A percentile compares a stretch with the other conserved stretches of the same genome.
Evolutionary conservation across 1,139 yeast genomes (phyloP).

Genomic region (Magnusiomyces starmeri): DNA sequence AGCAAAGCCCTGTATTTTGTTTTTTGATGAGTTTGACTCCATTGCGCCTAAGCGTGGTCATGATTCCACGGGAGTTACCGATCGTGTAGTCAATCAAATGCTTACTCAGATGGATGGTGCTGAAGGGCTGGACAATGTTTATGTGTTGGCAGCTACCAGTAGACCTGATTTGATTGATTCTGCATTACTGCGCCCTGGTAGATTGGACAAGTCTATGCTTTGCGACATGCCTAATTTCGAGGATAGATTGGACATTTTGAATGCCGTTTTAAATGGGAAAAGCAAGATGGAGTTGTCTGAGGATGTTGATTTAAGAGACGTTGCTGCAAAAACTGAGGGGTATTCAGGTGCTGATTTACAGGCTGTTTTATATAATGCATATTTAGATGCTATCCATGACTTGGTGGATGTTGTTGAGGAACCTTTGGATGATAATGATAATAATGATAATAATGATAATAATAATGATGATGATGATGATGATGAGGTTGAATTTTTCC

Average conservation of each 20-base stretch:
- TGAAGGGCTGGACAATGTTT: constrained; percentile 94
- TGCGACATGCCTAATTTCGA: constrained; percentile 76
- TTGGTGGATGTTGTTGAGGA: constrained; percentile 40
- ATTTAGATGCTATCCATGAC: constrained; percentile 82
- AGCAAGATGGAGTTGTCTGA: constrained; percentile 32
- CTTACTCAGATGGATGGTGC: constrained; percentile 99
- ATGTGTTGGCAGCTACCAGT: constrained; percentile 92
- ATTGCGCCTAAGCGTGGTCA: constrained; percentile 98
- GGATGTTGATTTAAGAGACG: constrained; percentile 42
- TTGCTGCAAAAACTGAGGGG: constrained; percentile 62
- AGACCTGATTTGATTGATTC: constrained; percentile 94
- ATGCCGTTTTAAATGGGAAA: constrained; percentile 43
- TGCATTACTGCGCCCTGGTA: constrained; percentile 89
- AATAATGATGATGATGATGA: constrained; percentile 23
- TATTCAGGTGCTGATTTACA: constrained; percentile 95
- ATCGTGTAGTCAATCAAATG: constrained; percentile 93
- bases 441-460: constrained; percentile 28
- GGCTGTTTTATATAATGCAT: constrained; percentile 87
- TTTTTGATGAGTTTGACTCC: constrained; percentile 94
- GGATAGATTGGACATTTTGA: constrained; percentile 69
- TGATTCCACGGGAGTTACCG: constrained; percentile 96
- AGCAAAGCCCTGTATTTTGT: constrained; percentile 87
- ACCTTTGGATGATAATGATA: constrained; percentile 12
- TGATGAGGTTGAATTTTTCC: constrained; percentile 33
- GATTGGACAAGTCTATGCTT: constrained; percentile 83